phyloP scores from a whole-genome alignment of 1,284 basidiomycete genomes.

The Waitea zeae region DNA sequence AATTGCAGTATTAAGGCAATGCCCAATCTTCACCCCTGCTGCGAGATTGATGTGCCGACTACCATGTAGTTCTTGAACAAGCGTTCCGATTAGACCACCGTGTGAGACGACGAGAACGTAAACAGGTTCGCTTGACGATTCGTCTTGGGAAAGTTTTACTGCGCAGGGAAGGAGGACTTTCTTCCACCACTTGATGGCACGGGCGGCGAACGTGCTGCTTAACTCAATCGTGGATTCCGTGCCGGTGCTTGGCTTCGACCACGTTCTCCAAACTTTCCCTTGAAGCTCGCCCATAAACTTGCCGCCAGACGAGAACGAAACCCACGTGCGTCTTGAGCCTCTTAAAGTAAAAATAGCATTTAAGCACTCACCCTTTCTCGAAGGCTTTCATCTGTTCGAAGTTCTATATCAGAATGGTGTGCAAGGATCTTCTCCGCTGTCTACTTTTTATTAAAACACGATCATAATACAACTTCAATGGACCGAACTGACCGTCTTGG shows the following conservation, averaged over 20 bases:
- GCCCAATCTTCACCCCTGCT: conserved; percentile 23
- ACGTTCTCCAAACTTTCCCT: conserved; percentile 26
- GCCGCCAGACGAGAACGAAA: too few species aligned
- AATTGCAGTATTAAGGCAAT: conserved; percentile 40
- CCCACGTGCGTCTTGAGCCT: not conserved
- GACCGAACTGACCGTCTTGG: conserved; percentile 28
- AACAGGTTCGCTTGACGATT: not conserved
- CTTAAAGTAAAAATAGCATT: not conserved
- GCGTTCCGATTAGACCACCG: conserved; percentile 38
- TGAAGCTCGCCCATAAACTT: conserved; percentile 52
- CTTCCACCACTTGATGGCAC: conserved; percentile 45
- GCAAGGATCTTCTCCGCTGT: conserved; percentile 45
- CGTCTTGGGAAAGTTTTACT: conserved; percentile 4
- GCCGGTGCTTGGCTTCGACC: conserved; percentile 6
- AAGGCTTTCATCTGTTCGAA: conserved; percentile 27
- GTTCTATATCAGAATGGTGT: conserved; percentile 26
- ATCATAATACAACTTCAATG: not conserved
- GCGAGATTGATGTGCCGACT: conserved; percentile 19
- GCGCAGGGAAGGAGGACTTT: conserved; percentile 22
- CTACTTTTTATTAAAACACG: conserved; percentile 16
- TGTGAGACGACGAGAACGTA: conserved; percentile 46
- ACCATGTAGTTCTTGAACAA: conserved; percentile 28
- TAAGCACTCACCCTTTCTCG: conserved; percentile 40
- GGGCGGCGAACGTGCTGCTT: conserved; percentile 21
- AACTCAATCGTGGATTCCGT: conserved; percentile 18